Evolutionary conservation across 78 protist species (phyloP), one percentile per base, ranked within the genome.

Genomic region (Abeoforma whisleri): DNA sequence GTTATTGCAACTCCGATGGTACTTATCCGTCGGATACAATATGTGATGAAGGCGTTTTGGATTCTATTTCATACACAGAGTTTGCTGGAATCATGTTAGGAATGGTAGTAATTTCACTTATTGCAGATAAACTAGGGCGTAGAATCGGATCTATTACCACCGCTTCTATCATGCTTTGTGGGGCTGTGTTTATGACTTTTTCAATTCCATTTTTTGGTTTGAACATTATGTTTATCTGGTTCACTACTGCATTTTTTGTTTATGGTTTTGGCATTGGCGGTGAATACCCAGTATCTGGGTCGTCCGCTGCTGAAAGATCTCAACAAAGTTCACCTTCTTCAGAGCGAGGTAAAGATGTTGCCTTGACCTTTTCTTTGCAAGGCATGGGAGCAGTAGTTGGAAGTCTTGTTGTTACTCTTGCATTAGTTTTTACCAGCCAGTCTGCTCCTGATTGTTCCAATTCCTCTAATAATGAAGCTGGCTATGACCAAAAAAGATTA

Each of bases 231-330:
- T 79, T 79, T 33, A 31, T 79, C 23, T 79, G 83, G 83, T 79
- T 79, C 34, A 57, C 83, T 16, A n/a, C n/a, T 33, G 83, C 83
- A 16, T 79, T 30, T 38, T 79, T 79, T 79, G 68, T 33, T 35
- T 73, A 73, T 84, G 87, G 87, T 35, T 62, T 71, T 32, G 87
- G 87, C 5, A 74, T 84, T 35, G 87, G 87, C 22, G 87, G 87
- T 34, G 87, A 84, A 23, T 84, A 84, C 28, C 87, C 87, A 68
- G 35, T 84, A n/a, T 5, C 48, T 69, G 87, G 81, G 30, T 25
- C 77, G 62, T 8, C 31, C 22, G 87, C 87, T 69, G 87, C 87
- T 25, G 87, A 84, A 16, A 22, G 83, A 33, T 8, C 71, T 79
- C 83, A 79, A 8, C 23, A 22, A 57, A 79, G n/a, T 19, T 40